Evolutionary conservation across 2,329 filamentous ascomycete species (phyloP).

Genomic region (Microcyclosporella mali): DNA sequence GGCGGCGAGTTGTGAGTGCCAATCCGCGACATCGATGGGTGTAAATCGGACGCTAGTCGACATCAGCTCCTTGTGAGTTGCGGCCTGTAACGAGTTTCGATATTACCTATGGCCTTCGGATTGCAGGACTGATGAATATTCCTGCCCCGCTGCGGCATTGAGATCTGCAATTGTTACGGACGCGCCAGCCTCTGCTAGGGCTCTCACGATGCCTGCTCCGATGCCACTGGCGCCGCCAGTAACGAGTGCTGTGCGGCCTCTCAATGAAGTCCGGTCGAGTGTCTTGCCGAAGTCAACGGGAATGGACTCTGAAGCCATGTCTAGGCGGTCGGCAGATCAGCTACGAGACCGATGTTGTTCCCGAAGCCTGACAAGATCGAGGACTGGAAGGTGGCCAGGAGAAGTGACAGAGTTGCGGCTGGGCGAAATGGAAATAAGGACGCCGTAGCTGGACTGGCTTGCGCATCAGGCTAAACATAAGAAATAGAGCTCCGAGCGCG

Average conservation of each 20-base stretch:
- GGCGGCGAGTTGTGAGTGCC: slow-evolving; percentile 24
- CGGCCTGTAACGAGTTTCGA: neutral
- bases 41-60: slow-evolving; percentile 20
- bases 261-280: neutral
- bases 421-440: too few relatives aligned
- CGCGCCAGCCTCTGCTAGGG: slow-evolving; percentile 1
- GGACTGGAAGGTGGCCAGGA: too few relatives aligned
- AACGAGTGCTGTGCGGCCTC: slow-evolving; percentile 4
- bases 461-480: too few relatives aligned
- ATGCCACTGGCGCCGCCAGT: slow-evolving; percentile 6
- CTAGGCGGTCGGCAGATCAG: too few relatives aligned
- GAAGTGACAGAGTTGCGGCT: too few relatives aligned
- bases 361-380: too few relatives aligned
- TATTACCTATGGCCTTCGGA: slow-evolving; percentile 1
- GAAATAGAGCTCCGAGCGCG: too few relatives aligned
- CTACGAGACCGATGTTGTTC: too few relatives aligned
- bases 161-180: slow-evolving; percentile 5
- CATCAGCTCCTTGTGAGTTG: neutral
- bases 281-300: slow-evolving; percentile 2
- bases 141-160: slow-evolving; percentile 2
- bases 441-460: too few relatives aligned
- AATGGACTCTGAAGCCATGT: neutral
- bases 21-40: slow-evolving; percentile 26
- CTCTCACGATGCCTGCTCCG: slow-evolving; percentile 5
- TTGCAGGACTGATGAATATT: neutral